Evolutionary conservation across 2,329 filamentous ascomycete genomes (phyloP).

Genomic region (Fusarium denticulatum): DNA sequence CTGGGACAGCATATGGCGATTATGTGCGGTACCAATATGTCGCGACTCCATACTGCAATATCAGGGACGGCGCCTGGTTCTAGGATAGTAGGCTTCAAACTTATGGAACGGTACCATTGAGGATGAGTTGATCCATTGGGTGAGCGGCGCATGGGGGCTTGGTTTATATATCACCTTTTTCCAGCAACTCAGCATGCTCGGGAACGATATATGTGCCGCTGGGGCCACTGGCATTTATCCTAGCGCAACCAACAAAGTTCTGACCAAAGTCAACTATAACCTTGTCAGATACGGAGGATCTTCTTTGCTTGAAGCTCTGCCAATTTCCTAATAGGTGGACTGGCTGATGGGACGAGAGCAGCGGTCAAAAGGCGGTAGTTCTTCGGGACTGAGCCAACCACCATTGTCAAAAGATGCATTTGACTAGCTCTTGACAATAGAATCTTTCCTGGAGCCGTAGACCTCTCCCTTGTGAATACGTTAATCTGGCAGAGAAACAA

Average conservation of each 20-base stretch:
- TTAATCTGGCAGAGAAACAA: neutral
- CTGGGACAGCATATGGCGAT: neutral
- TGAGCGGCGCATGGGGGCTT: rapidly evolving
- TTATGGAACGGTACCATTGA: neutral
- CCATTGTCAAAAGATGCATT: neutral
- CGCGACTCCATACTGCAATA: neutral
- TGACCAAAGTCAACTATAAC: neutral
- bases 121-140: neutral
- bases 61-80: neutral
- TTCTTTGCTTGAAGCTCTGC: neutral
- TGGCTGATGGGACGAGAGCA: neutral
- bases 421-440: neutral
- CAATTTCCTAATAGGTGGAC: neutral
- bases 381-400: neutral
- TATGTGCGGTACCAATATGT: neutral
- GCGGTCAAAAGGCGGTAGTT: neutral
- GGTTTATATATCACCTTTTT: neutral
- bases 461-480: neutral
- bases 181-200: neutral
- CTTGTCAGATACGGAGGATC: rapidly evolving
- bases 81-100: neutral
- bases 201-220: neutral
- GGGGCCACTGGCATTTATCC: neutral
- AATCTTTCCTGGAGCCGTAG: neutral
- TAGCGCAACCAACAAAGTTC: neutral